Evolutionary conservation across 2,329 filamentous ascomycete species (phyloP).

Genomic region (Bretziella fagacearum): DNA sequence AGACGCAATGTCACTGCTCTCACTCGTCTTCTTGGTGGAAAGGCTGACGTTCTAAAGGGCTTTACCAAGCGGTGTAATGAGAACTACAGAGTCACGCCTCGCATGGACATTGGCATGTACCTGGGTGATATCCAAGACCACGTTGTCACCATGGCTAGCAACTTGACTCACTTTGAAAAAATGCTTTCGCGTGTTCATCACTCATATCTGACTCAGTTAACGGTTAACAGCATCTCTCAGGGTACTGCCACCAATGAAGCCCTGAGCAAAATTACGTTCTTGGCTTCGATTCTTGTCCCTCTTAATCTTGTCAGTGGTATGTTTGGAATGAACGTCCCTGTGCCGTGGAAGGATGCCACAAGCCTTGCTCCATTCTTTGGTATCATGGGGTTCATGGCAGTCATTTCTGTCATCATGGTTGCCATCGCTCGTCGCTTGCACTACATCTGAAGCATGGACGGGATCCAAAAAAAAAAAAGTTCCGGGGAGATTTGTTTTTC

Average conservation of each 20-base stretch:
- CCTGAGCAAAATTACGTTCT: constrained; percentile 83
- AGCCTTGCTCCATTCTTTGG: constrained; percentile 38
- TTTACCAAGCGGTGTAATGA: constrained; percentile 99
- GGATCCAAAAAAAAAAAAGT: not conserved
- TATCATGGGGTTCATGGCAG: constrained; percentile 35
- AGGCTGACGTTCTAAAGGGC: constrained; percentile 93
- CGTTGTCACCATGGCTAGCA: constrained; percentile 98
- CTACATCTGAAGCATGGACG: constrained; percentile 27
- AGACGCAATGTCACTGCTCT: constrained; percentile 91
- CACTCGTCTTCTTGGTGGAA: constrained; percentile 82
- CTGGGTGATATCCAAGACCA: constrained; percentile 97
- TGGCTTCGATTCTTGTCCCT: constrained; percentile 90
- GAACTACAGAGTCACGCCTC: constrained; percentile 84
- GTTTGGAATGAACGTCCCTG: constrained; percentile 73
- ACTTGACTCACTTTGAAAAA: constrained; percentile 89
- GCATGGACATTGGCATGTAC: constrained; percentile 92
- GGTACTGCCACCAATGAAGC: constrained; percentile 79
- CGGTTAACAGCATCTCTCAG: constrained; percentile 76
- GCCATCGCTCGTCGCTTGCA: constrained; percentile 28
- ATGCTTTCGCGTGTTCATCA: constrained; percentile 86
- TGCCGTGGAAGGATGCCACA: constrained; percentile 42
- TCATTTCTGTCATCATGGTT: constrained; percentile 33
- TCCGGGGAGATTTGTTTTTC: constrained; percentile 1
- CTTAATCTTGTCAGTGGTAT: constrained; percentile 80
- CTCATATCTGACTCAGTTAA: constrained; percentile 91